phyloP scores from a whole-genome alignment of 2,329 filamentous ascomycete species.

The Delphinella strobiligena region DNA sequence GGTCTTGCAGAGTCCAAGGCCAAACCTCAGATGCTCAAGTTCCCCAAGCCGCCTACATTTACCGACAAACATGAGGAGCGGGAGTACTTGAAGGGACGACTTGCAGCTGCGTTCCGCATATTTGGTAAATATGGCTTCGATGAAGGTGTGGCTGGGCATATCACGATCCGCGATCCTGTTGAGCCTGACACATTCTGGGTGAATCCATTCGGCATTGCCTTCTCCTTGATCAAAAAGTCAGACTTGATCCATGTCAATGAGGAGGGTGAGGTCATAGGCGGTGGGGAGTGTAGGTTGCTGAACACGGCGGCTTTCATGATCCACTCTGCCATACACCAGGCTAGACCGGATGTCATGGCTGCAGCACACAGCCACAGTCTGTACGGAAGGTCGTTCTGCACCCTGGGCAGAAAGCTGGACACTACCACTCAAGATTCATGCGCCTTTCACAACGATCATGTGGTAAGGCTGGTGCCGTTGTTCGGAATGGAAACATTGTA shows the following conservation, averaged over 20 bases:
- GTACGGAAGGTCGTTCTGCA: conserved; percentile 32
- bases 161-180: conserved; percentile 29
- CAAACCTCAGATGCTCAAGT: conserved; percentile 6
- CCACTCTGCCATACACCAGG: conserved; percentile 28
- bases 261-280: conserved; percentile 30
- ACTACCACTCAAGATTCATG: conserved; percentile 33
- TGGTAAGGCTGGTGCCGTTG: conserved; percentile 13
- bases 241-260: conserved; percentile 36
- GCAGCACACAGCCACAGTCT: conserved; percentile 34
- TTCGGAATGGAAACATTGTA: background rate
- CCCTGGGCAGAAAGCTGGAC: conserved; percentile 30
- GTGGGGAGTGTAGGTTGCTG: conserved; percentile 25
- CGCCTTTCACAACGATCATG: conserved; percentile 29
- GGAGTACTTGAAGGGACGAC: conserved; percentile 30
- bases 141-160: conserved; percentile 28
- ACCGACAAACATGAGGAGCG: conserved; percentile 27
- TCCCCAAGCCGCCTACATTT: conserved; percentile 17
- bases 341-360: conserved; percentile 32
- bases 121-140: conserved; percentile 24
- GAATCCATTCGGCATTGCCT: conserved; percentile 32
- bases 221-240: conserved; percentile 30
- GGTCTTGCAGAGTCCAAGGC: conserved; percentile 8
- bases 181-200: conserved; percentile 26
- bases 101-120: conserved; percentile 33
- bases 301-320: conserved; percentile 37